Evolutionary conservation across 1,284 basidiomycete species (phyloP).

Genomic region (Caloboletus firmus): DNA sequence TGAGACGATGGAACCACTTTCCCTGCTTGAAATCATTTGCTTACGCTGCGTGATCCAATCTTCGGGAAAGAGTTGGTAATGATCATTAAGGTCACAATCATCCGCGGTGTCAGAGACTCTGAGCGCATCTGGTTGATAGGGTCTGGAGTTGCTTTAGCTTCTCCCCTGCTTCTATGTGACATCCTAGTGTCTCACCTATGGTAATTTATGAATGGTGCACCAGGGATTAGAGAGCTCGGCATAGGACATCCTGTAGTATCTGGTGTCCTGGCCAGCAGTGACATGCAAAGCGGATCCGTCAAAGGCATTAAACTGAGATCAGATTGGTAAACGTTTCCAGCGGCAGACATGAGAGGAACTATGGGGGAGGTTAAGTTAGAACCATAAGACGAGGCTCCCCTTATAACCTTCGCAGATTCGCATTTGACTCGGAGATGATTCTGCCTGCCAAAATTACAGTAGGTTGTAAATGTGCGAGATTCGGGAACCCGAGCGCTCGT

Average conservation of each 20-base stretch:
- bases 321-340: neutral
- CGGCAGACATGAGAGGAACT: neutral
- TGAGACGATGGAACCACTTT: neutral
- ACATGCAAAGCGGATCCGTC: neutral
- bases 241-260: neutral
- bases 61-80: neutral
- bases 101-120: neutral
- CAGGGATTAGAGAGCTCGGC: neutral
- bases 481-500: too few relatives aligned
- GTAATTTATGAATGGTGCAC: neutral
- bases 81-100: neutral
- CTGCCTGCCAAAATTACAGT: constrained; percentile 9
- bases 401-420: constrained; percentile 11
- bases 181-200: neutral
- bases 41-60: constrained; percentile 8
- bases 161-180: too few relatives aligned
- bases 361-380: neutral
- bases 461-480: too few relatives aligned
- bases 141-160: constrained; percentile 7
- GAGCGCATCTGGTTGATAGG: neutral
- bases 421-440: too few relatives aligned
- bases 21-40: neutral
- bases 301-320: neutral
- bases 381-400: rapidly evolving
- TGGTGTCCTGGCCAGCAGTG: neutral